Evolutionary conservation across 1,284 basidiomycete genomes (phyloP), one percentile per base, ranked within the genome.

Genomic region (Naganishia sp.): DNA sequence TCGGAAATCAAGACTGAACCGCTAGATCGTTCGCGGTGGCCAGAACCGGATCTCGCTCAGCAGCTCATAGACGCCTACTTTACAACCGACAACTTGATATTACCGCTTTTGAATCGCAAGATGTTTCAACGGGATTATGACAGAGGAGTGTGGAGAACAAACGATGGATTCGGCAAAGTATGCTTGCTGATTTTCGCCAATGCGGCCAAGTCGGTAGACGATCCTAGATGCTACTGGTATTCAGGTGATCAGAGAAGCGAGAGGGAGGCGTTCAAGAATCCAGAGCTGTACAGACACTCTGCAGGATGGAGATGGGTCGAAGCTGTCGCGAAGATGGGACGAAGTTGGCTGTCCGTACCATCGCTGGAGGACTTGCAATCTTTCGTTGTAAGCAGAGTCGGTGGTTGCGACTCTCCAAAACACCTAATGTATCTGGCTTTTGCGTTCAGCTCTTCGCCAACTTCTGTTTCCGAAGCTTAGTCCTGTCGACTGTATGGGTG

Each of bases 81-180:
- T 73, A 70, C 72, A 0, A 74, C 85, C 54, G 76, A 85, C 70
- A 90, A 92, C 74, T 72, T 77, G 2, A 83, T 86, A 70, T 78
- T 85, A 35, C 90, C 90, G 4, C 80, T 94, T n/a, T 79, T 95
- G 3, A 92, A 94, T 74, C 85, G 86, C 0, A 86, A 86, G 2
- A 87, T 86, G 28, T 92, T 94, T 71, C 85, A 89, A 67, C 78
- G 80, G n/a, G 81, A 83, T 50, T 77, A 90, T 50, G 76, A 76
- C n/a, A 82, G 85, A 9, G 83, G 84, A 3, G 74, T 87, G 23
- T 87, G 91, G 75, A 76, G 81, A 15, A 82, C 76, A 11, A 85
- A 90, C 72, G 65, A 81, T 7, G 80, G 84, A 15, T 92, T 92
- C 75, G 88, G 84, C 17, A 84, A 84, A 21, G 85, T 87, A 3